A percentile compares a stretch with the other conserved stretches of the same genome.
These are phyloP conservation scores for Crataegus laevigata DNA, from an alignment of 306 rosid genomes.

Conservation along the genomic window DNA sequence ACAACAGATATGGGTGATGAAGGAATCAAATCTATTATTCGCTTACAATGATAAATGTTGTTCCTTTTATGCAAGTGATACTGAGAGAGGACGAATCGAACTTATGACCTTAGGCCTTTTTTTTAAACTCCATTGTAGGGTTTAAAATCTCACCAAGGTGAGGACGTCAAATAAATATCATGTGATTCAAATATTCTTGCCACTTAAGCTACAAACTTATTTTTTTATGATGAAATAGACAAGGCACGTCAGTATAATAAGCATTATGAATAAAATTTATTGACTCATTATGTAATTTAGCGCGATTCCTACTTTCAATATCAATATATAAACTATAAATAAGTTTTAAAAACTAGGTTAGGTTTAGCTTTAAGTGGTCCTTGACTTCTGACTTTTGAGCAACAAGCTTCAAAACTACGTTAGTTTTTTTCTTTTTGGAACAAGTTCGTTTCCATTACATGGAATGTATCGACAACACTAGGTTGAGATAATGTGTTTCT, in stretches of 20 bases:
- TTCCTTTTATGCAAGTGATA: not conserved
- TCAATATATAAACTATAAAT: too few relatives aligned
- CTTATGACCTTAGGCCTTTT: not conserved
- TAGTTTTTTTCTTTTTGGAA: too few relatives aligned
- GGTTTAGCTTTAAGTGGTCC: not conserved
- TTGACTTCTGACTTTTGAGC: not conserved
- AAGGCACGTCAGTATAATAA: not conserved
- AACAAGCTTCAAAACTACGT: not conserved
- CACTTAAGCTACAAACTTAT: too few relatives aligned
- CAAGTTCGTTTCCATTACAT: too few relatives aligned
- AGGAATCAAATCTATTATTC: not conserved
- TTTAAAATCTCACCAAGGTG: not conserved
- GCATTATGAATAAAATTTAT: not conserved
- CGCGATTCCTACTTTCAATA: too few relatives aligned
- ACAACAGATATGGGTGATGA: not conserved
- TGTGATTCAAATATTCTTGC: too few relatives aligned
- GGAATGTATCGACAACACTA: too few relatives aligned
- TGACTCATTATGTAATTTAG: too few relatives aligned
- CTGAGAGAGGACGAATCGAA: not conserved
- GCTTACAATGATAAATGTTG: not conserved
- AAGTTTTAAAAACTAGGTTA: not conserved
- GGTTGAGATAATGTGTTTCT: too few relatives aligned
- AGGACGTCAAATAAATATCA: not conserved
- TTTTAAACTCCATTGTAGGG: not conserved
- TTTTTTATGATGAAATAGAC: too few relatives aligned